Base-by-base conservation (phyloP, 2,329 filamentous ascomycete genomes). In the Gliomastix tumulicola region DNA sequence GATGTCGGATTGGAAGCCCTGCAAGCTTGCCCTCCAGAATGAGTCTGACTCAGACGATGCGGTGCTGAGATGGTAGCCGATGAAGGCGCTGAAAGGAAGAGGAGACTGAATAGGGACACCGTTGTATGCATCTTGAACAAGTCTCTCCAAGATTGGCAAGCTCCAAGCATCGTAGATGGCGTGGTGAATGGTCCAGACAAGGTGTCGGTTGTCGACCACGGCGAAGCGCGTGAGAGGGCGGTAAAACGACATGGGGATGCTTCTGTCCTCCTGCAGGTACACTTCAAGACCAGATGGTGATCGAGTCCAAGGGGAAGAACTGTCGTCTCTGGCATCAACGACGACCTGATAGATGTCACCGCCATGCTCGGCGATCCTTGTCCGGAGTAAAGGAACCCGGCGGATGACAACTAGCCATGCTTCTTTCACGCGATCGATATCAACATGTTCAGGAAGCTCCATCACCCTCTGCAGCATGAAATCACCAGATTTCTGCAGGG, bases 121-220 rank as follows among this genome's bases (percentile, higher is more conserved):
- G 6, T 23, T 5, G 25, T 34, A 25, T 7, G 15, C 16, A 9
- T 18, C 7, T 15, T 21, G 12, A 11, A 34, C 12, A 19, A 19
- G 15, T 8, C 31, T 17, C 19, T 30, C 10, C 10, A 39, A 30
- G 13, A 19, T 7, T 7, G 31, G 22, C 18, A 40, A 18, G 10
- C 36, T 34, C 37, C 37, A 46, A 15, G 39, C 47, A 34, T 49
- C 47, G 17, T 48, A 49, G 3, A 46, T 13, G 10, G 44, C 38
- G 30, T 49, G 47, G 20, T 49, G 47, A 8, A 41, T 32, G 4
- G 43, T 41, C 27, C 42, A 47, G 5, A 43, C 35, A 6, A 47
- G 34, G 16, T 21, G 41, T 8, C n/a, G 16, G 11, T 20, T 10
- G 32, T 34, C 31, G n/a, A 32, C 31, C 15, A 32, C 19, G 8